Evolutionary conservation across 441 rosid species (phyloP).

Genomic region (Corymbia citriodora): DNA sequence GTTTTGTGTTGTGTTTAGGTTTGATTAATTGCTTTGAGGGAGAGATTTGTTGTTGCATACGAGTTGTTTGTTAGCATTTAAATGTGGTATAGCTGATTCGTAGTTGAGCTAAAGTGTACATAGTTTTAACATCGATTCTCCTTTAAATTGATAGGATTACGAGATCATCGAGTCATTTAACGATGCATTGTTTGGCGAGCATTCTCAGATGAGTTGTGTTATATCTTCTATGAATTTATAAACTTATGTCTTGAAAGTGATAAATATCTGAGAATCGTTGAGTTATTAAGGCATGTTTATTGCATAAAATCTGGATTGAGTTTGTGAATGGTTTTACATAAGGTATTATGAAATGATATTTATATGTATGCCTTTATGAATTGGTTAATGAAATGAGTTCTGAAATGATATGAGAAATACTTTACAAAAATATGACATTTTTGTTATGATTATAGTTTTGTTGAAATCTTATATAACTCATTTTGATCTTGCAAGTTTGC

Average conservation of each 20-base stretch:
- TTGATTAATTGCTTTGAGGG: no score
- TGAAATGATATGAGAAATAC: background rate
- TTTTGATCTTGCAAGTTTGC: background rate
- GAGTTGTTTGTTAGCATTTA: background rate
- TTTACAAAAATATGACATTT: no score
- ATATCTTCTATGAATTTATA: no score
- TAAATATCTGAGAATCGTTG: background rate
- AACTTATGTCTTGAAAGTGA: no score
- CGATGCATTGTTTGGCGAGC: background rate
- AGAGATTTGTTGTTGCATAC: background rate
- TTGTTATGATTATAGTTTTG: background rate
- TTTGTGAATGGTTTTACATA: background rate
- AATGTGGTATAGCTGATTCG: background rate
- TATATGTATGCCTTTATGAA: background rate
- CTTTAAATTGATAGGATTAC: background rate
- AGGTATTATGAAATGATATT: background rate
- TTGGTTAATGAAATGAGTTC: background rate
- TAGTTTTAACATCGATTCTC: background rate
- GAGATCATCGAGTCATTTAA: fast-evolving
- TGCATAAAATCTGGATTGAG: background rate
- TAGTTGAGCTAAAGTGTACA: background rate
- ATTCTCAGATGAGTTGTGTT: background rate
- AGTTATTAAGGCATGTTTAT: background rate
- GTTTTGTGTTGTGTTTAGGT: background rate
- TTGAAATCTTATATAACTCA: background rate